phyloP scores from a whole-genome alignment of 768 basidiomycete genomes.

The Panaeolus cyanescens region DNA sequence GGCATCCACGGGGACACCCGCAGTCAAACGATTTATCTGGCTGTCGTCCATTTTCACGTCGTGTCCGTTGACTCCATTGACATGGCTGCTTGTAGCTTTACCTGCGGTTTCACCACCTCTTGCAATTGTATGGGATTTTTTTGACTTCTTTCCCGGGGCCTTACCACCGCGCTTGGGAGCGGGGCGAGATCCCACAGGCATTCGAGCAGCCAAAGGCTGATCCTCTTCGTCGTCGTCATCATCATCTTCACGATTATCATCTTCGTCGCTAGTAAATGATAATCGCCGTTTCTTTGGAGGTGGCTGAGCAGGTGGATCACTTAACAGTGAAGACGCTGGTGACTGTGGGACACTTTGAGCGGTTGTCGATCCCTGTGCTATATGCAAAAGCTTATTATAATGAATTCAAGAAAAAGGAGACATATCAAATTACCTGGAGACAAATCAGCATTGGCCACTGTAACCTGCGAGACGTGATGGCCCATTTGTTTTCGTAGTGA shows the following conservation, averaged over 20 bases:
- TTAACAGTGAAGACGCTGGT: slow-evolving; percentile 51
- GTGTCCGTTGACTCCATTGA: slow-evolving; percentile 47
- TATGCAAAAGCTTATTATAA: slow-evolving; percentile 9
- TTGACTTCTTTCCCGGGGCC: slow-evolving; percentile 57
- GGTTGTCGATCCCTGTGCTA: slow-evolving; percentile 26
- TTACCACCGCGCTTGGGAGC: slow-evolving; percentile 50
- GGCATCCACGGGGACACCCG: slow-evolving; percentile 79
- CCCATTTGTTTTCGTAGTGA: slow-evolving; percentile 74
- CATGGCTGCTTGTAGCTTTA: slow-evolving; percentile 38
- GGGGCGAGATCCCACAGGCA: slow-evolving; percentile 28
- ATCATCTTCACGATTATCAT: slow-evolving; percentile 46
- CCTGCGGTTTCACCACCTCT: slow-evolving; percentile 42
- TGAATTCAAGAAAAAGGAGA: background rate
- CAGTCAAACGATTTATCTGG: slow-evolving; percentile 75
- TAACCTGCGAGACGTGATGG: slow-evolving; percentile 49
- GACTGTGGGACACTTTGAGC: slow-evolving; percentile 36
- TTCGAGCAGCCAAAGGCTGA: slow-evolving; percentile 53
- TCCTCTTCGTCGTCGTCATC: slow-evolving; percentile 60
- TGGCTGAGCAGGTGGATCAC: slow-evolving; percentile 44
- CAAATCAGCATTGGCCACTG: slow-evolving; percentile 47
- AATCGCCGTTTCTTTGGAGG: slow-evolving; percentile 54
- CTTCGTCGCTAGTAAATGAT: slow-evolving; percentile 56
- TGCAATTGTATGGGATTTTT: slow-evolving; percentile 57
- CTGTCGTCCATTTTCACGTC: slow-evolving; percentile 83
- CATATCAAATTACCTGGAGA: slow-evolving; percentile 49